Base-by-base conservation (phyloP, 768 basidiomycete species). In the Tulasnella sp. region DNA sequence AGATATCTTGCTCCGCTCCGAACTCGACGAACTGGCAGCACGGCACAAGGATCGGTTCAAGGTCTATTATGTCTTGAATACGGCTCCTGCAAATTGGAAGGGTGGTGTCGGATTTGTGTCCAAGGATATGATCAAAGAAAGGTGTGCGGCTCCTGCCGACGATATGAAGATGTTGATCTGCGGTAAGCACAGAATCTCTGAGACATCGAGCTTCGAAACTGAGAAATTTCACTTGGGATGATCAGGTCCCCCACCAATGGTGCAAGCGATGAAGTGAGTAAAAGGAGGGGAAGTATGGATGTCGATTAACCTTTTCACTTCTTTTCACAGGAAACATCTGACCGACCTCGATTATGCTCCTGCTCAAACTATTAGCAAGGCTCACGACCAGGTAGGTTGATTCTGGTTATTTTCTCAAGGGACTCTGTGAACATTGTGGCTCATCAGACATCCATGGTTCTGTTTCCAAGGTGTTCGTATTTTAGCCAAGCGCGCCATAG, bases 51-150 rank as follows among this genome's bases (percentile, higher is more conserved):
- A 70, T 40, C 72, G 78, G 53, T 90, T 98, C 74, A 78, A 75
- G 58, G 73, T 93, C 47, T 78, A 76, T 68, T 90, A 91, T 64
- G 89, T 95, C 48, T 77, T 99, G 61, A 98, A 99, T 74, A 95
- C 90, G 71, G 79, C 91, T 2, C 91, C 93, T 4, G 70, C 75
- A 24, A 72, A 66, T 57, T 99, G 95, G 95, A 75, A 70, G 3
- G 86, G 85, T 39, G 91, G 91, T 54, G 78, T 80, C 48, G 95
- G 95, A 33, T 99, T 95, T 60, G 87, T 99, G 48, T 77, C 82
- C 59, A 87, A 85, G 67, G 88, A 90, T 9, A 89, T 95, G 63
- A 90, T 99, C 60, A 75, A 83, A 62, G 68, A 79, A 56, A 71
- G 79, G 65, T 72, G 96, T 66, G 89, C 88, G n/a, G 69, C 70